phyloP scores from a whole-genome alignment of 2,329 filamentous ascomycete genomes.

The Xylaria digitata region DNA sequence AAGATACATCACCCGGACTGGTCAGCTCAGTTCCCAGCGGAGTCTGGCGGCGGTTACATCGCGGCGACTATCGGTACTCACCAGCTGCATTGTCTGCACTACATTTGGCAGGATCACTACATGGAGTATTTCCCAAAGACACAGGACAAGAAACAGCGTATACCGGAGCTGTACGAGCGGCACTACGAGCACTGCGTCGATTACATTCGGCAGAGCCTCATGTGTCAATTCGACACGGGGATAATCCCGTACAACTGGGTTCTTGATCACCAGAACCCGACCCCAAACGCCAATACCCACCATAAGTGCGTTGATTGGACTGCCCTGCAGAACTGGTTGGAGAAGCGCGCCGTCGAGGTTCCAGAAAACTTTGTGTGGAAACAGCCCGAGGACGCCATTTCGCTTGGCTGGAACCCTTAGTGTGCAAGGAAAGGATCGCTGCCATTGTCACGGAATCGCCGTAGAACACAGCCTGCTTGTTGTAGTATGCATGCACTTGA shows the following conservation, averaged over 20 bases:
- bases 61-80: conserved; percentile 27
- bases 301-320: conserved; percentile 38
- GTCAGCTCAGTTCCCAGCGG: conserved; percentile 32
- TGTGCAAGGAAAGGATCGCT: no score
- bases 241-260: conserved; percentile 37
- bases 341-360: conserved; percentile 28
- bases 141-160: conserved; percentile 34
- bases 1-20: conserved; percentile 26
- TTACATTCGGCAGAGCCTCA: conserved; percentile 38
- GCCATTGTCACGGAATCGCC: no score
- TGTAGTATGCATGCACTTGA: no score
- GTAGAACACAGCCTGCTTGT: no score
- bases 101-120: conserved; percentile 37
- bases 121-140: conserved; percentile 34
- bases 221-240: conserved; percentile 38
- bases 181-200: conserved; percentile 42
- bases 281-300: conserved; percentile 35
- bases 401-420: no score
- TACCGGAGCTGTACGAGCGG: conserved; percentile 39
- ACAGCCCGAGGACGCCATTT: conserved; percentile 26
- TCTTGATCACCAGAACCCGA: conserved; percentile 38
- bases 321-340: conserved; percentile 31
- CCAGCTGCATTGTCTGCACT: conserved; percentile 37
- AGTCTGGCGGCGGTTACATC: conserved; percentile 27
- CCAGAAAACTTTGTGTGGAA: conserved; percentile 33